Evolutionary conservation across 2,329 filamentous ascomycete genomes (phyloP).

Genomic region (Hypoxylon sp.): DNA sequence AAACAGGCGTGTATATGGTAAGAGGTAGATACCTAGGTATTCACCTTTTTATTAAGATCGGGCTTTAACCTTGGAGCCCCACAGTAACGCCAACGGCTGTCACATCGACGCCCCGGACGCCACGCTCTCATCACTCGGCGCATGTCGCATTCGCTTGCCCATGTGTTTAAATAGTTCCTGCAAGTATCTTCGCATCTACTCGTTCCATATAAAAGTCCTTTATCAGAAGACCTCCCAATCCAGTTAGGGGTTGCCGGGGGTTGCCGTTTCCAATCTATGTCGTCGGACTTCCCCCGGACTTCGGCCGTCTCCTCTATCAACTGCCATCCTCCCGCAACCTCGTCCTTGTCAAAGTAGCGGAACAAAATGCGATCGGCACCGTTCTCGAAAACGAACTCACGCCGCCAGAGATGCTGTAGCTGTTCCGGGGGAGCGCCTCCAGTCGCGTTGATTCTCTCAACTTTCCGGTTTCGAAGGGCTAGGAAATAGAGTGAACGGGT

Average conservation of each 20-base stretch:
- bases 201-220: slow-evolving; percentile 11
- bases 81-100: too few relatives aligned
- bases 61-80: too few relatives aligned
- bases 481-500: slow-evolving; percentile 47
- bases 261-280: slow-evolving; percentile 29
- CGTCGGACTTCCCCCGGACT: slow-evolving; percentile 20
- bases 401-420: slow-evolving; percentile 50
- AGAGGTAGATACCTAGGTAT: too few relatives aligned
- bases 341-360: slow-evolving; percentile 47
- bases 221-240: slow-evolving; percentile 36
- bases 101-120: too few relatives aligned
- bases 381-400: slow-evolving; percentile 53
- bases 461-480: slow-evolving; percentile 43
- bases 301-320: slow-evolving; percentile 40
- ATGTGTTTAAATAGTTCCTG: neutral
- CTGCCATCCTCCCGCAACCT: slow-evolving; percentile 24
- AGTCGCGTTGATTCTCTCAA: slow-evolving; percentile 47
- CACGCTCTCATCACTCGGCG: too few relatives aligned
- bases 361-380: slow-evolving; percentile 50
- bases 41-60: too few relatives aligned
- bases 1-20: too few relatives aligned
- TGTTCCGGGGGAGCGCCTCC: slow-evolving; percentile 50
- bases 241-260: slow-evolving; percentile 30
- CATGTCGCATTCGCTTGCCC: neutral
- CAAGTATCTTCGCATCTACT: neutral